A percentile compares a stretch with the other conserved stretches of the same genome.
These are phyloP conservation scores for Akanthomyces uredinophilus DNA, from an alignment of 2,329 filamentous ascomycete genomes.

Conservation along the genomic window DNA sequence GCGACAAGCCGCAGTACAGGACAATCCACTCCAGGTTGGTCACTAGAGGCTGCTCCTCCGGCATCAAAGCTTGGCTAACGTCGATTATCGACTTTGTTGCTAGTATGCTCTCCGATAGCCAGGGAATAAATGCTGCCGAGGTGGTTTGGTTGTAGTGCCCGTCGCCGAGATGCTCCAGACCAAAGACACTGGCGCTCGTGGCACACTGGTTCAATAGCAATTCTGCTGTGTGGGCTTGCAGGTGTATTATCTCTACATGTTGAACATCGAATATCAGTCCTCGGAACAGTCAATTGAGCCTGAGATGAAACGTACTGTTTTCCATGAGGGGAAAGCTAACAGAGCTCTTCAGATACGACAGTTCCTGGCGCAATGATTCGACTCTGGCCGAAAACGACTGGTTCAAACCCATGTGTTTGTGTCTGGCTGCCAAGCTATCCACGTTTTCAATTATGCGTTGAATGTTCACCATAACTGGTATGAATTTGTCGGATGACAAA, in stretches of 20 bases:
- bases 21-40: conserved; percentile 29
- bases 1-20: conserved; percentile 27
- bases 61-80: conserved; percentile 24
- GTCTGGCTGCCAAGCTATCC: conserved; percentile 22
- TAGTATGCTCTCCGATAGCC: conserved; percentile 27
- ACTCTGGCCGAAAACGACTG: background rate
- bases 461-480: conserved; percentile 26
- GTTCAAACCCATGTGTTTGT: background rate
- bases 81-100: conserved; percentile 27
- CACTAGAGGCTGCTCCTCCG: conserved; percentile 24
- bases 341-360: conserved; percentile 20
- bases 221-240: conserved; percentile 26
- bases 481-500: conserved; percentile 23
- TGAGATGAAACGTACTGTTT: conserved; percentile 22
- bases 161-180: conserved; percentile 18
- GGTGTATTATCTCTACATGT: background rate
- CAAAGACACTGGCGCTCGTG: conserved; percentile 24
- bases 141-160: conserved; percentile 7
- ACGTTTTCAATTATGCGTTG: conserved; percentile 28
- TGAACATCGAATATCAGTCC: no score
- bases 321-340: conserved; percentile 26
- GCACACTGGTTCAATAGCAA: conserved; percentile 27
- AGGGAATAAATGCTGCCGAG: conserved; percentile 21
- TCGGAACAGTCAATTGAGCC: accelerated
- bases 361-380: conserved; percentile 20